Evolutionary conservation across 2,329 filamentous ascomycete genomes (phyloP).

Genomic region (Paracamarosporium sp.): DNA sequence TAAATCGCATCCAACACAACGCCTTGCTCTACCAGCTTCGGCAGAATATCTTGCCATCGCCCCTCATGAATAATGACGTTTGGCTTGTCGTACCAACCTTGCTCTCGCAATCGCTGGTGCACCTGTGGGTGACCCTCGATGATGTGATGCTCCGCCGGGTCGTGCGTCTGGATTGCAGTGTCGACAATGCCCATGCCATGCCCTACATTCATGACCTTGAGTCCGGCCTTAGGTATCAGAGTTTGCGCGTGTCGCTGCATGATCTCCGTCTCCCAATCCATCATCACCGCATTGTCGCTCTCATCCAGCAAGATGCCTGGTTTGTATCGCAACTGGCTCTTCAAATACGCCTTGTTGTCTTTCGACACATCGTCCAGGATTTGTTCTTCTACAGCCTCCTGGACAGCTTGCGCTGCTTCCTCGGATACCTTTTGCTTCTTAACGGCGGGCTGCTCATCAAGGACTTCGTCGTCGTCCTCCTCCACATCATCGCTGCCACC

Average conservation of each 20-base stretch:
- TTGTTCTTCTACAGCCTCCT: slow-evolving; percentile 29
- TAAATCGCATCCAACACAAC: slow-evolving; percentile 75
- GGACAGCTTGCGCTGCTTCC: slow-evolving; percentile 32
- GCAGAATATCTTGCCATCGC: slow-evolving; percentile 82
- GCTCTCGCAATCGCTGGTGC: slow-evolving; percentile 69
- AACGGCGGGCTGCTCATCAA: slow-evolving; percentile 35
- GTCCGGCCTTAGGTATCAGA: slow-evolving; percentile 66
- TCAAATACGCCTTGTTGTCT: slow-evolving; percentile 50
- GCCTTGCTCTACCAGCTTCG: slow-evolving; percentile 70
- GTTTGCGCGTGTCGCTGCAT: slow-evolving; percentile 79
- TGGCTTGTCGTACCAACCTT: slow-evolving; percentile 71
- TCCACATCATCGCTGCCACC: slow-evolving; percentile 27
- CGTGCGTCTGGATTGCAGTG: slow-evolving; percentile 72
- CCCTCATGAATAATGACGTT: slow-evolving; percentile 70
- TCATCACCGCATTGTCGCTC: slow-evolving; percentile 86
- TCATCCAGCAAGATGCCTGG: slow-evolving; percentile 68
- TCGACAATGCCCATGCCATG: slow-evolving; percentile 94
- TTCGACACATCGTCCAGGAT: slow-evolving; percentile 42
- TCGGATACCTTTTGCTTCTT: slow-evolving; percentile 44
- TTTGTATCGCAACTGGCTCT: slow-evolving; percentile 40
- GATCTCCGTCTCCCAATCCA: slow-evolving; percentile 88
- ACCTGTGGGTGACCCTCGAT: slow-evolving; percentile 85
- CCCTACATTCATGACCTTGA: slow-evolving; percentile 82
- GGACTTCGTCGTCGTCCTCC: slow-evolving; percentile 25
- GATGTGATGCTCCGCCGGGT: slow-evolving; percentile 77